phyloP scores from a whole-genome alignment of 2,329 filamentous ascomycete genomes.

The Onygena corvina region DNA sequence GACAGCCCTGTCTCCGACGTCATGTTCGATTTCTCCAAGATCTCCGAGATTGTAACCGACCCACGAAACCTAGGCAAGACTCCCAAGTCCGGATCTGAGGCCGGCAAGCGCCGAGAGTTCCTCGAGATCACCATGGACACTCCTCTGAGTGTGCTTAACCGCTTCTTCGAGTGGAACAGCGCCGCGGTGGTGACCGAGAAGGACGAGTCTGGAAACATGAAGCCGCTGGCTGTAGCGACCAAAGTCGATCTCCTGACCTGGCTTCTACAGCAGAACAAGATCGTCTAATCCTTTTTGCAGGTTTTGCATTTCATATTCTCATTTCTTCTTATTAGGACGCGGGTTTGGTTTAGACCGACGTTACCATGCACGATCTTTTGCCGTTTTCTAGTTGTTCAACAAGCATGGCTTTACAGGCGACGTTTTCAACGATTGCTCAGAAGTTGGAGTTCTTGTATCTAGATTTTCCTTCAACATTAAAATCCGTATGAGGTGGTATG shows the following conservation, averaged over 20 bases:
- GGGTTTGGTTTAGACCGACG: background rate
- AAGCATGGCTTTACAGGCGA: conserved; percentile 3
- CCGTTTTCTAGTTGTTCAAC: conserved; percentile 5
- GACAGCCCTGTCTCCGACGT: conserved; percentile 67
- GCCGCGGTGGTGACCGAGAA: conserved; percentile 87
- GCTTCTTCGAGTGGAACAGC: conserved; percentile 97
- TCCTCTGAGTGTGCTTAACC: conserved; percentile 66
- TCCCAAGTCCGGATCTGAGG: conserved; percentile 18
- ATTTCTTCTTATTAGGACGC: background rate
- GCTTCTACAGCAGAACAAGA: conserved; percentile 58
- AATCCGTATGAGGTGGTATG: background rate
- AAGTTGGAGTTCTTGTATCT: background rate
- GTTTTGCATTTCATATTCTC: background rate
- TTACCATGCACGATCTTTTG: background rate
- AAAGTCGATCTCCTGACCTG: conserved; percentile 93
- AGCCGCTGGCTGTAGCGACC: conserved; percentile 81
- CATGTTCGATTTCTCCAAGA: conserved; percentile 90
- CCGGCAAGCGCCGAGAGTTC: conserved; percentile 51
- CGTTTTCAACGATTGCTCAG: conserved; percentile 3
- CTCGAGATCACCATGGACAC: conserved; percentile 92
- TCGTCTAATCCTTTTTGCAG: conserved; percentile 1
- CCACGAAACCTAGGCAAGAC: conserved; percentile 48
- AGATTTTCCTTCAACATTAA: conserved; percentile 7
- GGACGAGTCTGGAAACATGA: conserved; percentile 47
- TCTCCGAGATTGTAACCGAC: conserved; percentile 86